Evolutionary conservation across 1,139 yeast genomes (phyloP).

Genomic region (Diutina neorugosa): DNA sequence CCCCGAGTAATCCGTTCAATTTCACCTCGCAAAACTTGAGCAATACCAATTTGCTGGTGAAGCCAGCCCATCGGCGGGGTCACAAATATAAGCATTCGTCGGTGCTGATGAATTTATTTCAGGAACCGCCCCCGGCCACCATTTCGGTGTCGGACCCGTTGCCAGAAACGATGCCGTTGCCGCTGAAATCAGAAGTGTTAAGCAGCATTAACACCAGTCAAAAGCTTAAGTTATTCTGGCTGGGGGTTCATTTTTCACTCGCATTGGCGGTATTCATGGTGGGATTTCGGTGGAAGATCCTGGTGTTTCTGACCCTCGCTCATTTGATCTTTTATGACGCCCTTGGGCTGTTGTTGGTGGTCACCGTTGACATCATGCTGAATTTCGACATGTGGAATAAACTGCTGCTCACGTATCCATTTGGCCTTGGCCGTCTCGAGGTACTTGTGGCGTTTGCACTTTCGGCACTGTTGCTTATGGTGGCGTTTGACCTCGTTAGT

Average conservation of each 20-base stretch:
- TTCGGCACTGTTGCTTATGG: constrained; percentile 75
- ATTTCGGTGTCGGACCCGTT: constrained; percentile 39
- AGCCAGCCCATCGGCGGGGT: constrained; percentile 77
- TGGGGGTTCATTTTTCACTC: constrained; percentile 46
- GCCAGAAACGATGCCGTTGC: constrained; percentile 74
- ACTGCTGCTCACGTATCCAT: constrained; percentile 77
- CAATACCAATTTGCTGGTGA: constrained; percentile 19
- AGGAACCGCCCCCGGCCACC: constrained; percentile 62
- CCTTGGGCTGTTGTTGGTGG: constrained; percentile 59
- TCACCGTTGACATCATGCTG: constrained; percentile 65
- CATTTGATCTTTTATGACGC: constrained; percentile 85
- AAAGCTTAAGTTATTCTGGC: constrained; percentile 48
- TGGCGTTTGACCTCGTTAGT: constrained; percentile 78
- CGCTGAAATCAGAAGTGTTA: constrained; percentile 52
- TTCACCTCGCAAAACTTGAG: constrained; percentile 33
- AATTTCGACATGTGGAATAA: constrained; percentile 89
- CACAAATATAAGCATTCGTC: constrained; percentile 94
- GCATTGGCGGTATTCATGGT: constrained; percentile 47
- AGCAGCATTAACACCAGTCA: constrained; percentile 44
- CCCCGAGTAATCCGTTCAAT: constrained; percentile 28
- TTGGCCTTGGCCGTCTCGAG: constrained; percentile 82
- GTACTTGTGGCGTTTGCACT: constrained; percentile 82
- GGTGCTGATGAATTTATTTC: constrained; percentile 92
- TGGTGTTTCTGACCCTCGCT: constrained; percentile 67
- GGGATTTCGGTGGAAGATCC: constrained; percentile 45